phyloP scores from a whole-genome alignment of 345 rosid genomes.

The Limnanthes douglasii region DNA sequence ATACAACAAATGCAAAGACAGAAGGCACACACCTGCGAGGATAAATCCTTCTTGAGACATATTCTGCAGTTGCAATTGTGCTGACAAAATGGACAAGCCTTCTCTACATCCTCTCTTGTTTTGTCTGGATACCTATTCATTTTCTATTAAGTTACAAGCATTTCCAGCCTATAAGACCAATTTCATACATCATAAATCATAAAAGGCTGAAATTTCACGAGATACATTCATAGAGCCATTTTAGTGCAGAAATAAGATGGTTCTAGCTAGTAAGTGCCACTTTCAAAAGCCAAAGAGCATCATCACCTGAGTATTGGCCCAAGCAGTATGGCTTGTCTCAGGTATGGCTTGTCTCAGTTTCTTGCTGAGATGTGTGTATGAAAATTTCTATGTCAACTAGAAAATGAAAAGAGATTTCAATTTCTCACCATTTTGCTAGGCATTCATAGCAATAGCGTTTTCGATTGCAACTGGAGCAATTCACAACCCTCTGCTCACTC shows the following conservation, averaged over 20 bases:
- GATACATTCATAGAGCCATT: no score
- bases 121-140: slow-evolving; percentile 31
- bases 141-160: slow-evolving; percentile 9
- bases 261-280: no score
- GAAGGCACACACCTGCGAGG: slow-evolving; percentile 16
- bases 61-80: slow-evolving; percentile 39
- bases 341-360: no score
- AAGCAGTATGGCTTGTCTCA: no score
- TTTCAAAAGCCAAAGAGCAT: no score
- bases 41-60: slow-evolving; percentile 27
- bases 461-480: slow-evolving; percentile 26
- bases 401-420: no score
- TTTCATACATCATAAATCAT: no score
- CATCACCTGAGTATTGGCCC: no score
- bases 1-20: background rate
- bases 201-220: no score
- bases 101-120: slow-evolving; percentile 21
- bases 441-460: slow-evolving; percentile 43
- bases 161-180: slow-evolving; percentile 3
- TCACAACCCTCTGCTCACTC: slow-evolving; percentile 16
- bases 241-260: no score
- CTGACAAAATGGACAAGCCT: slow-evolving; percentile 38
- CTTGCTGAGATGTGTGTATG: no score
- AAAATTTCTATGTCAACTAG: no score
- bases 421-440: slow-evolving; percentile 32